Evolutionary conservation across 495 filamentous ascomycete genomes (phyloP), one percentile per base, ranked within the genome.

Genomic region (Neurospora tetrasperma): DNA sequence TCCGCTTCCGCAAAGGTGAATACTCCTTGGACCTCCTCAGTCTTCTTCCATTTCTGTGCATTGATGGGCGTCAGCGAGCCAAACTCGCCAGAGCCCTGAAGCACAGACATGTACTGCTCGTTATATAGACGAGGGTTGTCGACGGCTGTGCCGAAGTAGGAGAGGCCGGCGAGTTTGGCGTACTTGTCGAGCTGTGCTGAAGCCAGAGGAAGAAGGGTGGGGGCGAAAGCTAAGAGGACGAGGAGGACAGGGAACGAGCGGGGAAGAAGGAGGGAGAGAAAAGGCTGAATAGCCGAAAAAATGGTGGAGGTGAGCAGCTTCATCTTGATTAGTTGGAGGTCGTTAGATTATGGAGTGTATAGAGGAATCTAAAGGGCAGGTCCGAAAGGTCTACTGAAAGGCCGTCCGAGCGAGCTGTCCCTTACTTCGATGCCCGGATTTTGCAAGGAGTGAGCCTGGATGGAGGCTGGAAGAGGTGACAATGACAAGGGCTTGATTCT

Each of bases 61-160:
- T 90, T 90, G 10, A 81, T 85, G 0, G 86, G 87, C 0, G 87
- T 89, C 71, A 88, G 81, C 38, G 84, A 82, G 5, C 88, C 87
- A 70, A 88, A 89, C 72, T 89, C 87, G 10, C 79, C 75, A 18
- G 79, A 80, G 72, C 87, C 83, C 59, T 72, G 69, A 0, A 80
- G 42, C 38, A 80, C 78, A 0, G 76, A 73, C 38, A 85, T 72
- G 71, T 90, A 91, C 8, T 76, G 62, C 1, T 81, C 73, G 79
- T 90, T 85, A 18, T 74, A 83, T n/a, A 89, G 77, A 72, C 86
- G 84, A 4, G 77, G 74, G 74, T 89, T 88, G 71, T 89, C 88
- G 16, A 87, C 86, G 0, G 87, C 88, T 9, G 85, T 84, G 43
- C 89, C 89, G 74, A 90, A 89, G 78, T 89, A 90, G 8, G 79